Conservation (phyloP, 106 monocot genomes). For the Dioscorea dumetorum region DNA sequence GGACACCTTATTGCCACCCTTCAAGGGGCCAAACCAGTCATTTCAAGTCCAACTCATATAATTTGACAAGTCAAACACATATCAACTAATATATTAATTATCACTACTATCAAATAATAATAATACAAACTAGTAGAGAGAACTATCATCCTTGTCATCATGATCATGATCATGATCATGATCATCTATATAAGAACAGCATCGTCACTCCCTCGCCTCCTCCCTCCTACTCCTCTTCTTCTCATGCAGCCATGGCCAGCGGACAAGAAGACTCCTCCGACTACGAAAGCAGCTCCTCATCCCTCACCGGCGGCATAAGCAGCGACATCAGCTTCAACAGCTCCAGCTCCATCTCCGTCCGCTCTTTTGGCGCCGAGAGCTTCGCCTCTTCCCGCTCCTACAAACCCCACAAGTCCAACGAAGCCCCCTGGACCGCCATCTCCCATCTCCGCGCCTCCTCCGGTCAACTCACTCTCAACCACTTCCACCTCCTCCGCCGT, state of each 20-base stretch:
- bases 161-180: no score
- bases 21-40: no score
- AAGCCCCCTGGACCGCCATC: conserved; percentile 51
- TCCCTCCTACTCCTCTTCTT: no score
- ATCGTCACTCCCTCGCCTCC: no score
- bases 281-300: conserved; percentile 59
- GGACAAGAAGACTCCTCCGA: conserved; percentile 46
- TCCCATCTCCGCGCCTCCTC: conserved; percentile 12
- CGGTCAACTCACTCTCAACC: conserved; percentile 39
- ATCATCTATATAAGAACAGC: no score
- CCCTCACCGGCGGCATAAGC: conserved; percentile 34
- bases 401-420: conserved; percentile 43
- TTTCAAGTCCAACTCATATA: no score
- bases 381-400: conserved; percentile 7
- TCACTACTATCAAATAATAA: no score
- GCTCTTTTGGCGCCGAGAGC: conserved; percentile 16
- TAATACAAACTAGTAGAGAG: no score
- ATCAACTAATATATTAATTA: no score
- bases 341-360: conserved; percentile 39
- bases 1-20: no score
- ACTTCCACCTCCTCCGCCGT: conserved; percentile 49
- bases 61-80: no score
- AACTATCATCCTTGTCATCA: no score
- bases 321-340: conserved; percentile 30
- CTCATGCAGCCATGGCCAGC: neutral